Conservation (phyloP, 1,284 basidiomycete species). For the Phenoliferia sp. region DNA sequence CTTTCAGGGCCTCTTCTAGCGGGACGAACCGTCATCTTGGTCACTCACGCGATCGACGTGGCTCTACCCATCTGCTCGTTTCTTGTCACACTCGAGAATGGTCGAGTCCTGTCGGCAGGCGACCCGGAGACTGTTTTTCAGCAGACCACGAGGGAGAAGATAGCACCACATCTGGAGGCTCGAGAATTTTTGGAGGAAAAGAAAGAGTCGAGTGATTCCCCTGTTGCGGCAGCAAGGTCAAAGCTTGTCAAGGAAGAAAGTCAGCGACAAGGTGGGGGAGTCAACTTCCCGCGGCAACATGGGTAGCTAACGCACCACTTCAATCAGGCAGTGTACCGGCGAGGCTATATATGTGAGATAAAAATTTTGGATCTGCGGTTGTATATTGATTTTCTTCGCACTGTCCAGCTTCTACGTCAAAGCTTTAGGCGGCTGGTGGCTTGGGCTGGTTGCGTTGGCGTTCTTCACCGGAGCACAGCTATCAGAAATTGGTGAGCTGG, state of each 20-base stretch:
- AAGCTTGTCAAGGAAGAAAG: slow-evolving; percentile 33
- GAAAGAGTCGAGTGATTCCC: no score
- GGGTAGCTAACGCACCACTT: no score
- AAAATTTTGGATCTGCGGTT: neutral
- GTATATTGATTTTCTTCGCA: neutral
- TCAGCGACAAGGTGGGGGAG: slow-evolving; percentile 15
- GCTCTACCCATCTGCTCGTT: slow-evolving; percentile 47
- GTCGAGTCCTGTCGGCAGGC: slow-evolving; percentile 40
- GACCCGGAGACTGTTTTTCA: slow-evolving; percentile 19
- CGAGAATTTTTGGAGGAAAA: no score
- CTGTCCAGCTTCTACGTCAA: slow-evolving; percentile 3
- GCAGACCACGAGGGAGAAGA: no score
- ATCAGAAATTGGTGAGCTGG: slow-evolving; percentile 25
- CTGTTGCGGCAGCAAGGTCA: slow-evolving; percentile 18
- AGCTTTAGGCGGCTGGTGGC: slow-evolving; percentile 27
- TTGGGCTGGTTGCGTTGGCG: slow-evolving; percentile 9
- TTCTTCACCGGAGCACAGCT: slow-evolving; percentile 29
- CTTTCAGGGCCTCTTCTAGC: slow-evolving; percentile 58
- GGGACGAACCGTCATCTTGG: slow-evolving; percentile 68
- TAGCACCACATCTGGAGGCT: no score
- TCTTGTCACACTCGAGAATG: slow-evolving; percentile 43
- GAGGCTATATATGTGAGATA: neutral
- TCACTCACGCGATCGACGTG: slow-evolving; percentile 74
- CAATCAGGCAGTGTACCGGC: neutral
- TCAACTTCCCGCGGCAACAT: neutral